These are phyloP conservation scores for Alternaria sp. DNA, from an alignment of 2,329 filamentous ascomycete species.

Conservation along the genomic window DNA sequence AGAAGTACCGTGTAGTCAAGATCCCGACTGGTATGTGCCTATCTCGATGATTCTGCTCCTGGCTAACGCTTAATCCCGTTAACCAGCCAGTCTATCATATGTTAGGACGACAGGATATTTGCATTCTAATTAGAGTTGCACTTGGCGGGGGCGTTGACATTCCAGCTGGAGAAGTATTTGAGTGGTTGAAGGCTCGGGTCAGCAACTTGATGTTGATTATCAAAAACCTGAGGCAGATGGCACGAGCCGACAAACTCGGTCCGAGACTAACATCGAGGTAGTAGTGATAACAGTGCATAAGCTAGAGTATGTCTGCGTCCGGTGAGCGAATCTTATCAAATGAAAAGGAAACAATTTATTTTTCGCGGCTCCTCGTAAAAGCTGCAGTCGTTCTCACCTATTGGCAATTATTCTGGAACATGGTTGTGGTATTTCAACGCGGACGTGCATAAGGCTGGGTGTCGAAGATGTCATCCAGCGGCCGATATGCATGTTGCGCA, in stretches of 20 bases:
- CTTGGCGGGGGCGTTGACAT: background rate
- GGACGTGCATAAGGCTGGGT: conserved; percentile 24
- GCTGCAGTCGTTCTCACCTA: conserved; percentile 1
- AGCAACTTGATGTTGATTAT: background rate
- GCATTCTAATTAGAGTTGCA: background rate
- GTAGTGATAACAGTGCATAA: background rate
- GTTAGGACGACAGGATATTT: background rate
- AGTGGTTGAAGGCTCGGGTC: too few species aligned
- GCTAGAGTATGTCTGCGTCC: conserved; percentile 13
- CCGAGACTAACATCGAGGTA: background rate
- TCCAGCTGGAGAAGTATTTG: background rate
- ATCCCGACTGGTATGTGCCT: background rate
- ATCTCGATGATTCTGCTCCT: background rate
- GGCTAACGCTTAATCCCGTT: background rate
- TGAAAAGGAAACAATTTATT: background rate
- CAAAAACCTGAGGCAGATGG: background rate
- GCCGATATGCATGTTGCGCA: conserved; percentile 18
- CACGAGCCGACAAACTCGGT: background rate
- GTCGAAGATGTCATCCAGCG: conserved; percentile 15
- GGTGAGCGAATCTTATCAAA: conserved; percentile 6
- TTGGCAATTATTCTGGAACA: background rate
- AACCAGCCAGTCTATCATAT: background rate
- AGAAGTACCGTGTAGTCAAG: background rate
- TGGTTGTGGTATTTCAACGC: conserved; percentile 10
- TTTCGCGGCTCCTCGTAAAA: background rate